These are phyloP conservation scores for Alternaria tenuissima DNA, from an alignment of 2,329 filamentous ascomycete species.

Conservation along the genomic window DNA sequence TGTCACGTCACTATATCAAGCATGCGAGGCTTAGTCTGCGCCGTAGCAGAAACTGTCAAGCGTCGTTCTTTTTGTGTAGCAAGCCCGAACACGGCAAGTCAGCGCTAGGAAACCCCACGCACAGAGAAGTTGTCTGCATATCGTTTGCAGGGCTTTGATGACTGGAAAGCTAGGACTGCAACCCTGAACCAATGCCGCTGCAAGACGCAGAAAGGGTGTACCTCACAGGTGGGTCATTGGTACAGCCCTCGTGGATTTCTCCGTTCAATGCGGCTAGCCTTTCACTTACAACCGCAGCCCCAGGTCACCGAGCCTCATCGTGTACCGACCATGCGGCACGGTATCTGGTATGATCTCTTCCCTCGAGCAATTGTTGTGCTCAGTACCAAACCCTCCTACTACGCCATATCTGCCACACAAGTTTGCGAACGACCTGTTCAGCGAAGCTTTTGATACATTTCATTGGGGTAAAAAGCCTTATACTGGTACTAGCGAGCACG, in stretches of 20 bases:
- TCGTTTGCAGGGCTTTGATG: slow-evolving; percentile 23
- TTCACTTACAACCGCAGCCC: slow-evolving; percentile 26
- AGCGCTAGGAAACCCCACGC: slow-evolving; percentile 28
- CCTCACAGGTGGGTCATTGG: slow-evolving; percentile 16
- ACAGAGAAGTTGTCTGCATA: slow-evolving; percentile 12
- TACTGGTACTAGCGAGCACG: slow-evolving; percentile 15
- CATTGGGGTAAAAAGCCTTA: neutral
- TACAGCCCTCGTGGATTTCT: slow-evolving; percentile 32
- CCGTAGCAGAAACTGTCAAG: slow-evolving; percentile 8
- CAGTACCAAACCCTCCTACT: neutral
- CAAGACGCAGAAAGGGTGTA: slow-evolving; percentile 16
- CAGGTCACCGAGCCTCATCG: slow-evolving; percentile 25
- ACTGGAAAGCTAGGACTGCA: slow-evolving; percentile 17
- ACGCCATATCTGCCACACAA: neutral
- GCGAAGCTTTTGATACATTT: neutral
- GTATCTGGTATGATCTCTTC: neutral
- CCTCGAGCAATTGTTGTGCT: neutral
- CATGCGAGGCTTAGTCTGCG: slow-evolving; percentile 15
- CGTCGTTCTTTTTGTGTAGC: slow-evolving; percentile 31
- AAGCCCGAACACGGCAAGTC: slow-evolving; percentile 24
- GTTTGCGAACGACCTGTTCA: neutral
- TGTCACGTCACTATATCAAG: slow-evolving; percentile 17
- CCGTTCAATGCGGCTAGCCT: slow-evolving; percentile 31
- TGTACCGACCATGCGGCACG: slow-evolving; percentile 19
- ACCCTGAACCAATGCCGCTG: slow-evolving; percentile 19